phyloP scores from a whole-genome alignment of 208 protist species.

The Leishmania mexicana region DNA sequence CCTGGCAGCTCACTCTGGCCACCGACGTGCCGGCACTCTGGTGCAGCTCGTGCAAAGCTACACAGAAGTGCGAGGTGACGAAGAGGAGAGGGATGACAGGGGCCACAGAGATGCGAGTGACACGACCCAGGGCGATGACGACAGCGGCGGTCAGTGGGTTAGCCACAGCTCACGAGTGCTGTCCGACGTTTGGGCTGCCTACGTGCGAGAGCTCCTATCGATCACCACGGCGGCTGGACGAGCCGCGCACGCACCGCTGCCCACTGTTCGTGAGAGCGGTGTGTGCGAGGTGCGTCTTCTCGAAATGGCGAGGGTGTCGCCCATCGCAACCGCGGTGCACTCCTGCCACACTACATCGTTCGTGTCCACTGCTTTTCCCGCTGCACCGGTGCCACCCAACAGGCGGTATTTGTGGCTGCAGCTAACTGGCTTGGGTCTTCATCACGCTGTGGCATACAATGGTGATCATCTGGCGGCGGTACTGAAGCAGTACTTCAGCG shows the following conservation, averaged over 20 bases:
- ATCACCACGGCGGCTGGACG: background rate
- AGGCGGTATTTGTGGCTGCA: conserved; percentile 29
- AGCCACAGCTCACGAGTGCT: conserved; percentile 8
- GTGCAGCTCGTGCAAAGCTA: conserved; percentile 34
- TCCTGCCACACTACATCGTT: background rate
- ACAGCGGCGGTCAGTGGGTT: background rate
- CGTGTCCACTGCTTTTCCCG: background rate
- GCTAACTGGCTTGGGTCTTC: conserved; percentile 39
- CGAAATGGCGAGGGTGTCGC: background rate
- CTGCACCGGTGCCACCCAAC: background rate
- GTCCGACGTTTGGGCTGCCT: conserved; percentile 16
- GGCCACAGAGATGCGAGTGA: background rate
- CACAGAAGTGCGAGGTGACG: conserved; percentile 4
- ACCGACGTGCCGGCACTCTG: conserved; percentile 9
- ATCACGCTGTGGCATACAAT: conserved; percentile 49
- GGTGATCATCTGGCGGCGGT: conserved; percentile 57
- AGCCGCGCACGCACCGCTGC: background rate
- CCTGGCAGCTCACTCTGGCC: background rate
- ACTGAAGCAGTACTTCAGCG: conserved; percentile 51
- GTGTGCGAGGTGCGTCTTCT: conserved; percentile 28
- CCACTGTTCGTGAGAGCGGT: background rate
- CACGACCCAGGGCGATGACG: background rate
- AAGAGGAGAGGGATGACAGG: background rate
- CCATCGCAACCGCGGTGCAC: background rate
- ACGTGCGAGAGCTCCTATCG: conserved; percentile 13